Evolutionary conservation across 305 asterid genomes (phyloP), one percentile per base, ranked within the genome.

Genomic region (Fraxinus sp.): DNA sequence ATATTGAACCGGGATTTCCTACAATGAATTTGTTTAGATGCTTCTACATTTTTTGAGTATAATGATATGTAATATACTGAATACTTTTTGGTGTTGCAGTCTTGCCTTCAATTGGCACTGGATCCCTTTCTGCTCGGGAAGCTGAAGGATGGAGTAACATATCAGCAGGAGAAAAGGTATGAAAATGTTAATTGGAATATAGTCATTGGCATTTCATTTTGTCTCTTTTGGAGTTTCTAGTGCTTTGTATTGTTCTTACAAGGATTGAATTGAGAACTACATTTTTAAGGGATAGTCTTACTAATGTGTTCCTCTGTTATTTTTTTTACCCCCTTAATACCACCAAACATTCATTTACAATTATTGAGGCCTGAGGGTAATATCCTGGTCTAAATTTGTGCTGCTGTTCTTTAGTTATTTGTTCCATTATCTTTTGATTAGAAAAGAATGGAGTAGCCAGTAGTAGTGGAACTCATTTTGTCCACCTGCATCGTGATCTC

Each of bases 41-140:
- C 75, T 36, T 49, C 46, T 71, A 43, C 75, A 57, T 83, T 13
- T 36, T 70, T 71, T 74, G 33, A 52, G 13, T 33, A 36, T 36
- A 57, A 55, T 80, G 22, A 72, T 30, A 20, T 72, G 24, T 78
- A 35, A 68, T 71, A 30, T 64, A 16, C 79, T 81, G 79, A 79
- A 11, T 83, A 43, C 79, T 77, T 77, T 85, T 5, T 83, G 64
- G 78, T 64, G 57, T 82, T 86, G 9, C 93, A 96, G 99, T 92
- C 35, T 86, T 96, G 89, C 97, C 99, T 3, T 93, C 98, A 75
- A 62, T 88, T 86, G 99, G 99, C 83, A 84, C 92, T 82, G 98
- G 97, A 83, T 97, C 98, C 87, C 98, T 96, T 87, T 92, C 99
- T 83, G 92, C 97, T 62, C 91, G 98, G 86, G 99, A 96, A 89